phyloP scores from a whole-genome alignment of 1,139 yeast genomes.

The Debaryomyces robertsiae region DNA sequence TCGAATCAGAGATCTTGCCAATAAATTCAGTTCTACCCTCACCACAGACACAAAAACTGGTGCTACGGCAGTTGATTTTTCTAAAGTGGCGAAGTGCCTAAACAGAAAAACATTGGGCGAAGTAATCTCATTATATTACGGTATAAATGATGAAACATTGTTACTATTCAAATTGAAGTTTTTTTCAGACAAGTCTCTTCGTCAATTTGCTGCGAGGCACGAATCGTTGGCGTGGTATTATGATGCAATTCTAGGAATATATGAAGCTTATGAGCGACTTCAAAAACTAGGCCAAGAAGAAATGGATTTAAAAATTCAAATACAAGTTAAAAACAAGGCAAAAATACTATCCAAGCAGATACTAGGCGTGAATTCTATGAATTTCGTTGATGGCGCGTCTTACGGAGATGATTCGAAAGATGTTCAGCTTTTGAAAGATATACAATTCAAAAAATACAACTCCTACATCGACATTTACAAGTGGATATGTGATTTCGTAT shows the following conservation, averaged over 20 bases:
- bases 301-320: conserved; percentile 42
- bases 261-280: conserved; percentile 46
- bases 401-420: conserved; percentile 26
- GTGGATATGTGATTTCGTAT: conserved; percentile 43
- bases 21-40: conserved; percentile 15
- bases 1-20: conserved; percentile 38
- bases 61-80: not conserved
- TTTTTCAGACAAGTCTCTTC: conserved; percentile 40
- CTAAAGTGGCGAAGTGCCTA: conserved; percentile 27
- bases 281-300: conserved; percentile 44
- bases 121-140: conserved; percentile 57
- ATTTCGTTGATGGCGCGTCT: conserved; percentile 10
- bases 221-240: conserved; percentile 67
- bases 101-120: conserved; percentile 50
- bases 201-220: conserved; percentile 46
- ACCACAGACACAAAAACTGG: conserved; percentile 3
- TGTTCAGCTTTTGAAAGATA: conserved; percentile 29
- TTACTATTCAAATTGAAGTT: conserved; percentile 57
- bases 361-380: conserved; percentile 24
- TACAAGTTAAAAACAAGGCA: conserved; percentile 44
- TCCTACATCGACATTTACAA: conserved; percentile 46
- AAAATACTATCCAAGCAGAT: conserved; percentile 40
- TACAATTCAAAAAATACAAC: conserved; percentile 42
- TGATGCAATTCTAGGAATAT: conserved; percentile 58
- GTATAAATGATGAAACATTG: conserved; percentile 61